phyloP scores from a whole-genome alignment of 352 stramenopile species.

The Detonula confervacea region DNA sequence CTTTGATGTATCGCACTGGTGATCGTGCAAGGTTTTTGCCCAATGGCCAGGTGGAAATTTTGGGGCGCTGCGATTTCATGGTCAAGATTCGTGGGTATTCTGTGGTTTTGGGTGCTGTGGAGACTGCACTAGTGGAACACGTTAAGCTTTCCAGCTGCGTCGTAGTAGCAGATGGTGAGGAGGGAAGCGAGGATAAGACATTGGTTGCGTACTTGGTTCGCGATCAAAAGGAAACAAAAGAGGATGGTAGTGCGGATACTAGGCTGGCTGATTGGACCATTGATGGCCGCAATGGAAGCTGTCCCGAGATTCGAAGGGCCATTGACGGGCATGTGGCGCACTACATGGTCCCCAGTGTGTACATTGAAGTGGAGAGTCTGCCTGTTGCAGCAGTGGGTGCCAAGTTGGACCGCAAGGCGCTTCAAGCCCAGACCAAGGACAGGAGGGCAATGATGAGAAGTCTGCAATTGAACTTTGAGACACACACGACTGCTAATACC shows the following conservation, averaged over 20 bases:
- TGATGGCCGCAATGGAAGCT: constrained; percentile 43
- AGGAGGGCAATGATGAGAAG: constrained; percentile 38
- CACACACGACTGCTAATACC: constrained; percentile 34
- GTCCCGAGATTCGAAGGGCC: constrained; percentile 43
- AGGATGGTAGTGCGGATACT: constrained; percentile 30
- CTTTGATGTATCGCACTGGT: constrained; percentile 90
- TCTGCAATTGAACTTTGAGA: constrained; percentile 49
- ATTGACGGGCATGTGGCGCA: constrained; percentile 35
- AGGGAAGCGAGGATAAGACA: constrained; percentile 87
- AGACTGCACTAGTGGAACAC: constrained; percentile 90
- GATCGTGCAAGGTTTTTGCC: constrained; percentile 91
- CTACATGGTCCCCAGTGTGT: constrained; percentile 41
- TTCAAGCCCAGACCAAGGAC: constrained; percentile 87
- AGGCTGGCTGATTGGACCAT: constrained; percentile 39
- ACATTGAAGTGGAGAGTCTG: constrained; percentile 56
- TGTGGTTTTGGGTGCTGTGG: constrained; percentile 91
- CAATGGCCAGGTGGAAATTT: constrained; percentile 91
- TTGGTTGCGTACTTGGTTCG: constrained; percentile 89
- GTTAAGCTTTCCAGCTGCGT: constrained; percentile 88
- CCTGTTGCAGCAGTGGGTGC: constrained; percentile 75
- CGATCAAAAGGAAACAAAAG: constrained; percentile 42
- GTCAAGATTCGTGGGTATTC: constrained; percentile 96
- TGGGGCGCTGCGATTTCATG: constrained; percentile 94
- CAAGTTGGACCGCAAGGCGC: constrained; percentile 90
- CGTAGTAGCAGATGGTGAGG: constrained; percentile 91